Base-by-base conservation (phyloP, 345 rosid species). In the Ceriops decandra region DNA sequence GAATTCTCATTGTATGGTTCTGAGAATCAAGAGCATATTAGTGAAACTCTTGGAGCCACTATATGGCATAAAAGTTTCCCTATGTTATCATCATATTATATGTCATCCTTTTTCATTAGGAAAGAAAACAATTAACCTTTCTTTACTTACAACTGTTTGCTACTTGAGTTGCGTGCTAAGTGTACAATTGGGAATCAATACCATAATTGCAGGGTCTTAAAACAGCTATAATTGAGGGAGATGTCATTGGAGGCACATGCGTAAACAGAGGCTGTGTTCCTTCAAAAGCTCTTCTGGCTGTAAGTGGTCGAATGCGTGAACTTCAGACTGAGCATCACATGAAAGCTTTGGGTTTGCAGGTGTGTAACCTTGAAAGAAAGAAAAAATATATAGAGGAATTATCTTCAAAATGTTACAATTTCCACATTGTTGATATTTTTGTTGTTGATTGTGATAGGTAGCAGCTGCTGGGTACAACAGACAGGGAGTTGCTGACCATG, bases 201-300 rank as follows among this genome's bases (percentile, higher is more conserved):
- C 7, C 27, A 2, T 38, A 31, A 65, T 13, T 31, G 47, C 77
- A 95, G 98, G 98, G 98, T 60, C 85, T 92, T 63, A 95, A 95
- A 85, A 92, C 97, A 66, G 99, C 98, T 15, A 85, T 95, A 21
- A 84, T 92, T 3, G 99, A 95, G 81, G 98, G 99, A 68, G 97
- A 95, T 77, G 99, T 92, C 46, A 85, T 95, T 66, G 99, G 99
- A 69, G 99, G 99, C 71, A 92, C 98, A 60, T 95, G 98, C 67
- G 99, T 95, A 46, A 95, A 95, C 79, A 85, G 99, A 86, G 99
- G 99, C 0, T 91, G 99, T 80, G 98, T 95, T 62, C 99, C 99
- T 82, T 95, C 99, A 2, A 95, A 91, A 80, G 97, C 99, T 62
- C 97, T 95, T 63, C 76, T 91, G 64, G 99, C 99, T 57, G 99